Conservation (phyloP, 2,329 filamentous ascomycete genomes). For the Xylaria sp. region DNA sequence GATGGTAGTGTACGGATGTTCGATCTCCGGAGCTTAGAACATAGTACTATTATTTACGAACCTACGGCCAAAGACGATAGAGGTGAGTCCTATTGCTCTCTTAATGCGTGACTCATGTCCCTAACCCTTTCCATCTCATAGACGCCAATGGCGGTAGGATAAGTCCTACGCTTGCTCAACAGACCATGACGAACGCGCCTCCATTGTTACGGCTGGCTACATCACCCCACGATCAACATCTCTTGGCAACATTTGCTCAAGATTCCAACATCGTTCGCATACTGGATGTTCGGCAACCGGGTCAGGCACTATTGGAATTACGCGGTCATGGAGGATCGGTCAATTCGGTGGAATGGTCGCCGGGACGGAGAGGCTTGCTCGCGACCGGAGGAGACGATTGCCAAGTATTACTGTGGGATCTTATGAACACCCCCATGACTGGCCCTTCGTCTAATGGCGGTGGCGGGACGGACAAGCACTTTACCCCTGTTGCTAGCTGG, state of each 20-base stretch:
- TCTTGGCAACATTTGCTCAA: slow-evolving; percentile 95
- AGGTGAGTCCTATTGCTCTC: slow-evolving; percentile 54
- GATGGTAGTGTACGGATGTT: slow-evolving; percentile 99
- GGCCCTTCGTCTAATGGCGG: slow-evolving; percentile 56
- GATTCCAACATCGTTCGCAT: slow-evolving; percentile 93
- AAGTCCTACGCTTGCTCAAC: slow-evolving; percentile 76
- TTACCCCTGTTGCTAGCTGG: slow-evolving; percentile 77
- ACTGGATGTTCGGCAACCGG: slow-evolving; percentile 93
- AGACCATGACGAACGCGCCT: slow-evolving; percentile 77
- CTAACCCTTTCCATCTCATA: slow-evolving; percentile 32
- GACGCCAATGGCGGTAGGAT: slow-evolving; percentile 66
- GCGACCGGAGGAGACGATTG: slow-evolving; percentile 93
- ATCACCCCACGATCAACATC: slow-evolving; percentile 92
- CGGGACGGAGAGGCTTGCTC: slow-evolving; percentile 81
- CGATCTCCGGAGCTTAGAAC: slow-evolving; percentile 91
- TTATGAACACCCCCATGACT: slow-evolving; percentile 69
- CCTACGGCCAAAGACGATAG: slow-evolving; percentile 84
- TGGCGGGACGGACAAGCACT: slow-evolving; percentile 60
- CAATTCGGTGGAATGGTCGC: slow-evolving; percentile 97
- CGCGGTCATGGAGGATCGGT: slow-evolving; percentile 84
- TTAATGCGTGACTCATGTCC: neutral
- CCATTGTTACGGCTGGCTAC: slow-evolving; percentile 83
- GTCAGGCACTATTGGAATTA: slow-evolving; percentile 91
- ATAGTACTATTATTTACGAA: slow-evolving; percentile 99
- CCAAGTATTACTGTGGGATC: slow-evolving; percentile 90